Conservation (phyloP, 108 stramenopile species). For the Cyclotella choctawhatcheeana region DNA sequence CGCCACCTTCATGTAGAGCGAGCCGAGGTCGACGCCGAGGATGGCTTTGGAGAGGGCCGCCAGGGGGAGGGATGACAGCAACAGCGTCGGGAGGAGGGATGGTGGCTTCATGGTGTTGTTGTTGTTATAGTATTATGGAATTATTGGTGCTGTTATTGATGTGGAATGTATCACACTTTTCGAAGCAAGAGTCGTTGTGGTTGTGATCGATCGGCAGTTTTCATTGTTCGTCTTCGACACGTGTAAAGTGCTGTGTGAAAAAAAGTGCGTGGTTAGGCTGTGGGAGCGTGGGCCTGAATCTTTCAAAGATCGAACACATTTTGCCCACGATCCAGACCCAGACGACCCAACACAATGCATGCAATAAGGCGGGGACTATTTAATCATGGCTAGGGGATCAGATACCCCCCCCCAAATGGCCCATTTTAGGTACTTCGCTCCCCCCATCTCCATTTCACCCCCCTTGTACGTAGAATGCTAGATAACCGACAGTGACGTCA, state of each 20-base stretch:
- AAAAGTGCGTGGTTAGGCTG: background rate
- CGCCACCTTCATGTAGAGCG: constrained; percentile 98
- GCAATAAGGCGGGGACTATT: too few relatives aligned
- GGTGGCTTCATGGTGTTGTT: constrained; percentile 1
- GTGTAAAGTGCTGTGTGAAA: background rate
- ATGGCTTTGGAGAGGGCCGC: constrained; percentile 81
- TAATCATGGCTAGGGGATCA: too few relatives aligned
- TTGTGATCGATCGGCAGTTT: too few relatives aligned
- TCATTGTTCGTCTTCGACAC: too few relatives aligned
- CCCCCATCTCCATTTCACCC: too few relatives aligned
- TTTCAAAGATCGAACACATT: background rate
- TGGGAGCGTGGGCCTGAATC: background rate
- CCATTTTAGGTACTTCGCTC: too few relatives aligned
- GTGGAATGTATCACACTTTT: too few relatives aligned
- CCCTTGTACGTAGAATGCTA: too few relatives aligned
- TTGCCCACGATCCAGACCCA: background rate
- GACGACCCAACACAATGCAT: too few relatives aligned
- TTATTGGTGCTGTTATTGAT: background rate
- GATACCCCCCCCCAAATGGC: too few relatives aligned
- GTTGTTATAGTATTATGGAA: background rate
- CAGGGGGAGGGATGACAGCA: constrained; percentile 37
- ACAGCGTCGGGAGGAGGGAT: constrained; percentile 33
- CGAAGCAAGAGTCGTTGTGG: too few relatives aligned
- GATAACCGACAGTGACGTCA: too few relatives aligned
- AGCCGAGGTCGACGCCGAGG: constrained; percentile 97